Conservation (phyloP, 371 early-diverging fungal genomes). For the Lichtheimia corymbifera region DNA sequence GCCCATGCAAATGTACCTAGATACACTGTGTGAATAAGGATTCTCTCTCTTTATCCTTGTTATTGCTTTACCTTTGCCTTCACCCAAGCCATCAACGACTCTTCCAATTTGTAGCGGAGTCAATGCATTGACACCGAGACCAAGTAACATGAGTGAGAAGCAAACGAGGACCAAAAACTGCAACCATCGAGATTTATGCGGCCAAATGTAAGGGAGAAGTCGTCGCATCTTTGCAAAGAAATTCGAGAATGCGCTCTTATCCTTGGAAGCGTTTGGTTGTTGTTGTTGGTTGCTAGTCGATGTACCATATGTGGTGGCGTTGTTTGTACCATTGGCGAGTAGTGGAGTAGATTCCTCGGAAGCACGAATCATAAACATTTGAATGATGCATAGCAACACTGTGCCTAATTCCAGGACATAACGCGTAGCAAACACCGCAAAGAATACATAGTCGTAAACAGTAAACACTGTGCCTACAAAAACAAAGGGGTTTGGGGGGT, state of each 20-base stretch:
- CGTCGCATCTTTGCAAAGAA: conserved; percentile 59
- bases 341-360: conserved; percentile 10
- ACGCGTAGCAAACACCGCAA: conserved; percentile 30
- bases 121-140: conserved; percentile 79
- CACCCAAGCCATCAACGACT: conserved; percentile 67
- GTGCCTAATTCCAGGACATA: conserved; percentile 27
- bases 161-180: conserved; percentile 74
- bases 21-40: neutral
- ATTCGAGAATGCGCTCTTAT: conserved; percentile 28
- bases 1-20: conserved; percentile 53
- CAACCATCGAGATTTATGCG: conserved; percentile 61
- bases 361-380: conserved; percentile 25
- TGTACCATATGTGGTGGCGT: conserved; percentile 17
- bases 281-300: conserved; percentile 6
- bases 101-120: conserved; percentile 80
- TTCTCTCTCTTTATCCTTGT: neutral
- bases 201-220: conserved; percentile 87
- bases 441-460: conserved; percentile 27
- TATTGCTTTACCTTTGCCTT: conserved; percentile 24
- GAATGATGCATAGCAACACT: conserved; percentile 21
- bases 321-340: conserved; percentile 7
- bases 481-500: no score
- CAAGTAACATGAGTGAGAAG: conserved; percentile 64
- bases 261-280: no score
- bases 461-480: conserved; percentile 31